These are phyloP conservation scores for Syzygium aromaticum DNA, from an alignment of 345 rosid genomes.

Conservation along the genomic window DNA sequence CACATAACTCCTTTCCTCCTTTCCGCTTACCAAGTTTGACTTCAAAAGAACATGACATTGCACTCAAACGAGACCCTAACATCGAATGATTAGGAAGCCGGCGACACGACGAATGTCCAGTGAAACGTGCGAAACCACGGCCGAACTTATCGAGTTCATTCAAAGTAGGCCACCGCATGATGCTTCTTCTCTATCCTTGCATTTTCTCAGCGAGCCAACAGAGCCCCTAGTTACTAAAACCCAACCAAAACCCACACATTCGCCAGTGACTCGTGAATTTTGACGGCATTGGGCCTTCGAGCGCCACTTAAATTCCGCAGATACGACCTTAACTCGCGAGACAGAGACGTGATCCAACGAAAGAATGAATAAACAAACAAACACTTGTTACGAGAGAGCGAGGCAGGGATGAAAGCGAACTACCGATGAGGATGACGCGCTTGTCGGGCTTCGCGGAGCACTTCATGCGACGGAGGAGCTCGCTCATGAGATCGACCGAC, in stretches of 20 bases:
- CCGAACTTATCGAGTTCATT: background rate
- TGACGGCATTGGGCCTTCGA: background rate
- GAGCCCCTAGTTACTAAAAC: background rate
- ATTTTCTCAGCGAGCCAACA: background rate
- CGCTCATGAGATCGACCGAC: conserved; percentile 70
- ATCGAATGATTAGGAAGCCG: background rate
- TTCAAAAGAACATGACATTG: background rate
- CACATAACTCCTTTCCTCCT: background rate
- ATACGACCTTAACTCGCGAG: background rate
- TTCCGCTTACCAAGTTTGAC: background rate
- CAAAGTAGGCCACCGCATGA: background rate
- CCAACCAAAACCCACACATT: background rate
- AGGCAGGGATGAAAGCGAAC: background rate
- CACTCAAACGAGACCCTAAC: background rate
- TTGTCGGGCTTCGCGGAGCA: conserved; percentile 86
- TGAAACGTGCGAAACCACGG: background rate
- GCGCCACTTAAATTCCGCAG: background rate
- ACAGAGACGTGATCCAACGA: background rate
- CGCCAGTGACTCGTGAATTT: background rate
- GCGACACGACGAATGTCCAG: background rate
- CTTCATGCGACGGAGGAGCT: conserved; percentile 93
- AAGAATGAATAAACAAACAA: background rate
- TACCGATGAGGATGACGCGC: conserved; percentile 89
- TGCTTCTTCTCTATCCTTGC: background rate
- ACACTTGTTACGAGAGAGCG: background rate